Evolutionary conservation across 2,329 filamentous ascomycete species (phyloP).

Genomic region (Sordariomycetes sp.): DNA sequence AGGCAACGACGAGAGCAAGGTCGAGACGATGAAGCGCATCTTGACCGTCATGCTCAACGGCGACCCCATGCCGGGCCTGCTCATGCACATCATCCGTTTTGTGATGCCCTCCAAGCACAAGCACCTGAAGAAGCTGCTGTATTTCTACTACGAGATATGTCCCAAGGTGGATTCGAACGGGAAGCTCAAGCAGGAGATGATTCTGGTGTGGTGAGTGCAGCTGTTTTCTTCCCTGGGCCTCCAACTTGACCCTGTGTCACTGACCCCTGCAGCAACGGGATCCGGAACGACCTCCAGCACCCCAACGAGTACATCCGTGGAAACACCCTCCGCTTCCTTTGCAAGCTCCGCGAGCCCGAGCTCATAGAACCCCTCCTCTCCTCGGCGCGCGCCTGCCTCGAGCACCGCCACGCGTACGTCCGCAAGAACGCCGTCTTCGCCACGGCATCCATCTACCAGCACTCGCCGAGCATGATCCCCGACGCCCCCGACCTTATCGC

Average conservation of each 20-base stretch:
- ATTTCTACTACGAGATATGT: constrained; percentile 99
- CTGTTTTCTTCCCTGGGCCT: neutral
- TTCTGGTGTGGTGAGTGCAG: constrained; percentile 84
- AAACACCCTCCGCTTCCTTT: constrained; percentile 95
- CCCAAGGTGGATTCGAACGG: constrained; percentile 85
- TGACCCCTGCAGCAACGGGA: constrained; percentile 62
- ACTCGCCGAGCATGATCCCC: constrained; percentile 84
- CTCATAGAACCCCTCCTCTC: constrained; percentile 92
- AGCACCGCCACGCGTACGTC: constrained; percentile 94
- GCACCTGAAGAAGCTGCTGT: constrained; percentile 90
- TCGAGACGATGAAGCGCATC: constrained; percentile 93
- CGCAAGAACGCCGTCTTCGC: constrained; percentile 97
- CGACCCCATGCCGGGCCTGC: constrained; percentile 83
- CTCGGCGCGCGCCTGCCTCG: constrained; percentile 80
- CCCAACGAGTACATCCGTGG: constrained; percentile 97
- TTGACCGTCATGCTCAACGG: constrained; percentile 97
- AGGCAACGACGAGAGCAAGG: constrained; percentile 81
- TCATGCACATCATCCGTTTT: constrained; percentile 99
- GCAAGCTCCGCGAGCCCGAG: constrained; percentile 90
- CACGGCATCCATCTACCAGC: constrained; percentile 79
- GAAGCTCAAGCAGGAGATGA: constrained; percentile 99
- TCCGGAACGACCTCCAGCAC: constrained; percentile 92
- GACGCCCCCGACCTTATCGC: constrained; percentile 89
- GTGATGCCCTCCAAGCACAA: constrained; percentile 99
- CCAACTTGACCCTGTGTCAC: neutral